Evolutionary conservation across 768 basidiomycete species (phyloP).

Genomic region (Pleurotus sapidus): DNA sequence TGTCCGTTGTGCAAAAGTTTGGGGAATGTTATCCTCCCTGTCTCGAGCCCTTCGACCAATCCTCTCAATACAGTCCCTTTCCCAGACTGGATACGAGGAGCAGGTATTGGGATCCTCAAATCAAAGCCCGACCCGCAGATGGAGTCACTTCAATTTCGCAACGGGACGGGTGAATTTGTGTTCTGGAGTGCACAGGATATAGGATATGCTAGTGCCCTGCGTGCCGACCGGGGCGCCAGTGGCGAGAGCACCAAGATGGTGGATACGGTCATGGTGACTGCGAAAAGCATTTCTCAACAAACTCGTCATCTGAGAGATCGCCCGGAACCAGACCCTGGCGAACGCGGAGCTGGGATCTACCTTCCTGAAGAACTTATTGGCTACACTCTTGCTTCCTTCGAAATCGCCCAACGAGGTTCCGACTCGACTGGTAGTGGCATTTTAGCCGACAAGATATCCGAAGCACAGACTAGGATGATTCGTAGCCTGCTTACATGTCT

Average conservation of each 20-base stretch:
- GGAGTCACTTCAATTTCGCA: conserved; percentile 72
- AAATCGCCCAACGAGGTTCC: conserved; percentile 75
- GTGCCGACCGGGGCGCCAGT: conserved; percentile 49
- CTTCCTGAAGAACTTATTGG: conserved; percentile 89
- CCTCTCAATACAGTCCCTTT: conserved; percentile 62
- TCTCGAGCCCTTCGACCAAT: conserved; percentile 48
- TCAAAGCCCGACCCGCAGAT: conserved; percentile 71
- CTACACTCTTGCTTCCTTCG: conserved; percentile 82
- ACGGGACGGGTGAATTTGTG: conserved; percentile 84
- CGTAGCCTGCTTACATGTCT: conserved; percentile 74
- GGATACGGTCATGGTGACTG: conserved; percentile 78
- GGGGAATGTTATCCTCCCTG: conserved; percentile 91
- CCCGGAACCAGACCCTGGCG: conserved; percentile 64
- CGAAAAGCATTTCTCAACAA: conserved; percentile 81
- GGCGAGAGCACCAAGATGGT: conserved; percentile 76
- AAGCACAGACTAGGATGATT: conserved; percentile 74
- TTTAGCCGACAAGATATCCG: conserved; percentile 75
- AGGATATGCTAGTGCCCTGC: conserved; percentile 56
- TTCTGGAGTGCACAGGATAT: conserved; percentile 87
- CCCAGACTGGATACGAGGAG: conserved; percentile 86
- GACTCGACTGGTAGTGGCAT: conserved; percentile 39
- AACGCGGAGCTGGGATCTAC: conserved; percentile 84
- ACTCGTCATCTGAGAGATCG: conserved; percentile 79
- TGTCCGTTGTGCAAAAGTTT: conserved; percentile 97
- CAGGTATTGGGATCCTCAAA: conserved; percentile 87